Base-by-base conservation (phyloP, 140 eudicot genomes). In the Erigeron philadelphicus region DNA sequence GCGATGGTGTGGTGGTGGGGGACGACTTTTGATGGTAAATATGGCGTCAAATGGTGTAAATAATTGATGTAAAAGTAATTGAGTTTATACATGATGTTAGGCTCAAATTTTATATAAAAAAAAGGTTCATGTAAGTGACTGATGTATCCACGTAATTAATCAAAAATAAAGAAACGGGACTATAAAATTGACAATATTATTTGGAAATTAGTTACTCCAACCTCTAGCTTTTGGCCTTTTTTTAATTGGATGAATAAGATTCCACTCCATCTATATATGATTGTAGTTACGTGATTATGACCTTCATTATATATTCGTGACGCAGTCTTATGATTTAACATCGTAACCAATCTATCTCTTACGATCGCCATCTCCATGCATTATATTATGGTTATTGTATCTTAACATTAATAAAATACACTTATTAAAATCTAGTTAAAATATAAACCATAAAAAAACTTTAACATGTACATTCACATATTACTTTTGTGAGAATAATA, bases 181-280 rank as follows among this genome's bases (percentile, higher is more conserved):
- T 16, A 13, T 6, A 53, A 53, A 53, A 15, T 16, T 53, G 17
- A 53, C 25, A 16, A 15, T 16, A 53, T 53, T 53, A 12, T 53
- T 12, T 54, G 60, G 23, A 54, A 54, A 54, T 54, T 54, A 17
- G 60, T 54, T 54, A 54, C 60, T 54, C 60, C 60, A n/a, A 54
- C 9, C 18, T 16, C 5, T 54, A 54, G 16, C 16, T 13, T 53
- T 16, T 12, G 15, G 16, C 7, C 9, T 16, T 15, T 15, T 13
- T 5, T 13, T 16, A 7, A 54, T 15, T 45, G 9, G 12, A 7
- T 17, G 18, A 17, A 18, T 54, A 31, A 25, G 35, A n/a, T 7
- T 54, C 23, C 60, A 54, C 60, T 54, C 60, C 8, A 17, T 16
- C 60, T 53, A 31, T 7, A 44, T 53, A 16, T 54, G 60, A 9